These are phyloP conservation scores for Ogataea pignaliae DNA, from an alignment of 805 yeast species.

Conservation along the genomic window DNA sequence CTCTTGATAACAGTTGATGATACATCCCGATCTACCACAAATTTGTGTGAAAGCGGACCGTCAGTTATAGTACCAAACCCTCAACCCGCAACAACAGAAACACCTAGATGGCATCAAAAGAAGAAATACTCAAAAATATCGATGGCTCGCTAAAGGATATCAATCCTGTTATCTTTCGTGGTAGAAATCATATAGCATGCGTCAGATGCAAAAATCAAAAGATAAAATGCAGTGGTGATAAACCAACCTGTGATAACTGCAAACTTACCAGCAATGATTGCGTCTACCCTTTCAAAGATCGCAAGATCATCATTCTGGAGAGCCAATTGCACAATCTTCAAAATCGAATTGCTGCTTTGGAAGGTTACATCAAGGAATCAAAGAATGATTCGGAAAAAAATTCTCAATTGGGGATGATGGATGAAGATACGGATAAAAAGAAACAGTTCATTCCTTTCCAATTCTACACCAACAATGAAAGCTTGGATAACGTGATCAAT, in stretches of 20 bases:
- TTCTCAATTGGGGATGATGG: not conserved
- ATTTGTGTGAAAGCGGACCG: too few relatives aligned
- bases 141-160: conserved; percentile 11
- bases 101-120: conserved; percentile 9
- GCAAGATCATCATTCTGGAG: conserved; percentile 27
- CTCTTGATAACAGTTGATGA: too few relatives aligned
- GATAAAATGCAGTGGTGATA: conserved; percentile 45
- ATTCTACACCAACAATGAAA: conserved; percentile 18
- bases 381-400: not conserved
- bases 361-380: conserved; percentile 10
- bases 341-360: conserved; percentile 21
- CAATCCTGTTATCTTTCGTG: conserved; percentile 24
- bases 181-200: conserved; percentile 38
- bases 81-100: too few relatives aligned
- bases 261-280: conserved; percentile 19
- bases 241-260: conserved; percentile 28
- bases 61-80: too few relatives aligned
- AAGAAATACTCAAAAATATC: conserved; percentile 11
- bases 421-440: conserved; percentile 4
- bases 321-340: conserved; percentile 24
- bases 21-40: too few relatives aligned
- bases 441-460: conserved; percentile 17
- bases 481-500: conserved; percentile 22
- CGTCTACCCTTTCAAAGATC: conserved; percentile 25
- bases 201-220: conserved; percentile 46